phyloP scores from a whole-genome alignment of 1,284 basidiomycete genomes.

The Cryptococcus amylolentus region DNA sequence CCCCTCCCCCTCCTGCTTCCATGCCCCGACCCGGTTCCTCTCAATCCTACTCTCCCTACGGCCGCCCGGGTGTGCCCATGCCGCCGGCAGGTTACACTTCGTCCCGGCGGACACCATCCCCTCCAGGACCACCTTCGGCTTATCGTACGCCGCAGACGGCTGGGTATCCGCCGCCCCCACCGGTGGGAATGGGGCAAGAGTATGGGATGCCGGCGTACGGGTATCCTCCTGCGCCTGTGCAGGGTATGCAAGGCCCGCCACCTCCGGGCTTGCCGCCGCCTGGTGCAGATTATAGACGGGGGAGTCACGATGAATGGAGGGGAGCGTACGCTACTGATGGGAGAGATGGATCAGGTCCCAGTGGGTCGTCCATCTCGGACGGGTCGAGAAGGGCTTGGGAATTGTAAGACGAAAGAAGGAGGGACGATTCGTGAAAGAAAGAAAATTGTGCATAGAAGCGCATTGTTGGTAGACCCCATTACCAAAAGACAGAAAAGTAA shows the following conservation, averaged over 20 bases:
- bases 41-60: conserved; percentile 6
- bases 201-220: conserved; percentile 7
- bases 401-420: not conserved
- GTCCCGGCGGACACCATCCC: not conserved
- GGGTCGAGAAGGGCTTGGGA: conserved; percentile 12
- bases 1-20: conserved; percentile 3
- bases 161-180: conserved; percentile 3
- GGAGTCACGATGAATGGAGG: conserved; percentile 13
- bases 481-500: too few relatives aligned
- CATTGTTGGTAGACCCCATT: too few relatives aligned
- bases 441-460: not conserved
- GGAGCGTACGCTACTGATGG: not conserved
- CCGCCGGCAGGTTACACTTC: not conserved
- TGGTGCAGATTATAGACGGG: conserved; percentile 5
- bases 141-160: conserved; percentile 14
- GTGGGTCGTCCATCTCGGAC: conserved; percentile 1
- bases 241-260: not conserved
- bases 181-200: not conserved
- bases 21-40: conserved; percentile 3
- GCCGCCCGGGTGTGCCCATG: conserved; percentile 1
- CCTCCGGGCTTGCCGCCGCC: not conserved
- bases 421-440: not conserved
- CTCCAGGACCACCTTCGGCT: not conserved
- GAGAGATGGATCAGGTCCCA: not conserved
- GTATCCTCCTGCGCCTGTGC: conserved; percentile 7